Evolutionary conservation across 1,139 yeast species (phyloP).

Genomic region (Yamadazyma trypodendri): DNA sequence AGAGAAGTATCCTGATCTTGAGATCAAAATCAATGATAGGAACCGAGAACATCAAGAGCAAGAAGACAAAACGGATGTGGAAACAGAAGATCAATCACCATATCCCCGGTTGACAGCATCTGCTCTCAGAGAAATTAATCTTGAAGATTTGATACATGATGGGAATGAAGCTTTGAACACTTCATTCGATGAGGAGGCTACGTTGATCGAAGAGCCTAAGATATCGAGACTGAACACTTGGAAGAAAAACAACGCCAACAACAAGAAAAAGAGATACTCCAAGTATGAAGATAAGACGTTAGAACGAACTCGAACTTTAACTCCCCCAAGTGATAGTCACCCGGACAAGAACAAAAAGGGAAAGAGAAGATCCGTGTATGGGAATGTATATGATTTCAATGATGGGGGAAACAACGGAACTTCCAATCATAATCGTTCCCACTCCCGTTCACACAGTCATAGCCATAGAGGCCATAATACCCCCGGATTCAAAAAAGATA

Average conservation of each 20-base stretch:
- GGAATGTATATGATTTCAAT: constrained; percentile 15
- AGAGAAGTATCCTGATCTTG: constrained; percentile 39
- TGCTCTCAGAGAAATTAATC: constrained; percentile 25
- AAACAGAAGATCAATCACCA: neutral
- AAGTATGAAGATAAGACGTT: constrained; percentile 13
- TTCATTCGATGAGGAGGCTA: constrained; percentile 39
- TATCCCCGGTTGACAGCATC: constrained; percentile 1
- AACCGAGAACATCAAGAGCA: constrained; percentile 11
- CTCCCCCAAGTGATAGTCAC: constrained; percentile 23
- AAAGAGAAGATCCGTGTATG: constrained; percentile 19
- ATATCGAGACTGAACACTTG: constrained; percentile 27
- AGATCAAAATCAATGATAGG: constrained; percentile 22
- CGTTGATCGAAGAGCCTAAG: constrained; percentile 27
- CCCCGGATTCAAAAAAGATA: constrained; percentile 10
- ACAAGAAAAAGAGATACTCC: constrained; percentile 26
- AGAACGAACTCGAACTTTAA: constrained; percentile 23
- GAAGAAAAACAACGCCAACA: constrained; percentile 25
- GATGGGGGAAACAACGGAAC: constrained; percentile 8
- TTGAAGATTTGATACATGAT: constrained; percentile 35
- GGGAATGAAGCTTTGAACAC: constrained; percentile 33
- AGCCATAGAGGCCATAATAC: constrained; percentile 4
- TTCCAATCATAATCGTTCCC: constrained; percentile 14
- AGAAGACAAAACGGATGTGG: constrained; percentile 20
- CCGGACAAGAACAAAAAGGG: constrained; percentile 14
- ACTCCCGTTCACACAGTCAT: constrained; percentile 1